A percentile compares a stretch with the other conserved stretches of the same genome.
Evolutionary conservation across 129 eudicot genomes (phyloP).

Genomic region (Escallonia herrerae): DNA sequence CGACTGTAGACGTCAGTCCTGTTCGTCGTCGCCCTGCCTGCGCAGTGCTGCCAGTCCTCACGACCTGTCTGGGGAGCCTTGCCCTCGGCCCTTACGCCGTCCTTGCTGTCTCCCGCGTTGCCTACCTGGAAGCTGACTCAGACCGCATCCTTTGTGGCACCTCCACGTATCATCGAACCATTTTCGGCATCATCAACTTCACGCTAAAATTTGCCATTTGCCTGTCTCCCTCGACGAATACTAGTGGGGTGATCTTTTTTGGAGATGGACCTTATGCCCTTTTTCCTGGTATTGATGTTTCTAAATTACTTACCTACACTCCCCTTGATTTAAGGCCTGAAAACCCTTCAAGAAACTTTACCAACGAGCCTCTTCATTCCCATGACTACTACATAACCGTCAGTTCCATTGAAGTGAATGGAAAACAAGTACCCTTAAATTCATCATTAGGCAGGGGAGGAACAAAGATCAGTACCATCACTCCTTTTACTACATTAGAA

Average conservation of each 20-base stretch:
- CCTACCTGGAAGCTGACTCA: too few species aligned
- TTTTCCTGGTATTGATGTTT: conserved; percentile 17
- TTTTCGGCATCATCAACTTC: too few species aligned
- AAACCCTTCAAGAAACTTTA: not conserved
- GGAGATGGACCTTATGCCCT: conserved; percentile 21
- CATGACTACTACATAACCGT: conserved; percentile 8
- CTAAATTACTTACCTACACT: conserved; percentile 17
- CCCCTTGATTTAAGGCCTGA: conserved; percentile 8
- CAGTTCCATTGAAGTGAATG: conserved; percentile 4
- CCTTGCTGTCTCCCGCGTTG: too few species aligned
- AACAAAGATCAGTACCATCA: conserved; percentile 41
- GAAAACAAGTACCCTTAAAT: conserved; percentile 7
- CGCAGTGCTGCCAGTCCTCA: too few species aligned
- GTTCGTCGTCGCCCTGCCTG: too few species aligned
- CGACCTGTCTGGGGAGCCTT: too few species aligned
- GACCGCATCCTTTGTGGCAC: too few species aligned
- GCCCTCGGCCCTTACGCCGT: too few species aligned
- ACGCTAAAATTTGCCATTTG: conserved; percentile 11
- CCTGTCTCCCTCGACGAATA: not conserved
- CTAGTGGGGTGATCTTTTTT: conserved; percentile 10
- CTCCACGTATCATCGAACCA: too few species aligned
- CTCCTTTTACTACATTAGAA: conserved; percentile 35
- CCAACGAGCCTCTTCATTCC: not conserved
- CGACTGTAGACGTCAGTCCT: too few species aligned
- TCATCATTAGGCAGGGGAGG: conserved; percentile 10